phyloP scores from a whole-genome alignment of 202 grass and related monocot species.

The Brachypodium distachyon region DNA sequence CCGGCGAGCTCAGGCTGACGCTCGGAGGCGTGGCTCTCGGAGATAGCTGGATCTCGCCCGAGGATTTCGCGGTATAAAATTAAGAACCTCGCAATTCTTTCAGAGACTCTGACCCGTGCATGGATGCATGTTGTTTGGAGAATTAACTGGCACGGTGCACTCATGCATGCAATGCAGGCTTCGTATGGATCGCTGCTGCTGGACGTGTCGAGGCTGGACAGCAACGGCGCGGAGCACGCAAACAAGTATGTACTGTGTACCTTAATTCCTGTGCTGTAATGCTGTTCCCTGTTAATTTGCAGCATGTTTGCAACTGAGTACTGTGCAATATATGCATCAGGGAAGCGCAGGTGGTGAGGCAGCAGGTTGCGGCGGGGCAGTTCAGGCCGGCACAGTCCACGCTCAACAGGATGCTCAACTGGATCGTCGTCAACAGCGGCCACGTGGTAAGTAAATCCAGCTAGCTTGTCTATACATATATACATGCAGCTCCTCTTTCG shows the following conservation, averaged over 20 bases:
- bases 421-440: not conserved
- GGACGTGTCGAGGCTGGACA: conserved; percentile 68
- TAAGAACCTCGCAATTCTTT: not conserved
- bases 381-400: conserved; percentile 3
- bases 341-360: conserved; percentile 34
- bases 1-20: conserved; percentile 52
- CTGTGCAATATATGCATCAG: too few species aligned
- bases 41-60: conserved; percentile 84
- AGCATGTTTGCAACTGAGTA: too few species aligned
- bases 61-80: conserved; percentile 72
- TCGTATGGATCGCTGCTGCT: conserved; percentile 60
- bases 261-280: too few species aligned
- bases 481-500: too few species aligned
- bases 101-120: too few species aligned
- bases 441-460: conserved; percentile 10
- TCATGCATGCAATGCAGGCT: conserved; percentile 29
- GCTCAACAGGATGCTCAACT: not conserved
- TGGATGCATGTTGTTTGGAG: too few species aligned
- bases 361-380: conserved; percentile 31
- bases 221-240: conserved; percentile 39
- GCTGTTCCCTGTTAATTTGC: too few species aligned
- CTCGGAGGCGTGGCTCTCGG: conserved; percentile 77
- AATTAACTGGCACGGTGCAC: not conserved
- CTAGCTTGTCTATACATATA: too few species aligned
- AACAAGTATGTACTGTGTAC: conserved; percentile 17